Base-by-base conservation (phyloP, 495 filamentous ascomycete genomes). In the Monascus purpureus region DNA sequence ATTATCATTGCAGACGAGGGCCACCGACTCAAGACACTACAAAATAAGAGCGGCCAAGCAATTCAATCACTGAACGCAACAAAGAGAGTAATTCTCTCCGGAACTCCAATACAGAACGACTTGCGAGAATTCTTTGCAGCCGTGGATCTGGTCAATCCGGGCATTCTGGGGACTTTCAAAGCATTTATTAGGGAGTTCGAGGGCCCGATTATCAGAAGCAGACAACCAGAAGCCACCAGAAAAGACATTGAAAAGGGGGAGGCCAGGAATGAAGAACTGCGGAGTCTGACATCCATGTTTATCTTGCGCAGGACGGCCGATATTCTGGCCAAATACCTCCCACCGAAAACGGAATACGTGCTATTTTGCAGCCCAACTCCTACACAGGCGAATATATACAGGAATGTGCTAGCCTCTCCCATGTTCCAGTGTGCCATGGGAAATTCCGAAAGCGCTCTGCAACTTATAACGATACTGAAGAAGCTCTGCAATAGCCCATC, bases 1-100 rank as follows among this genome's bases (percentile, higher is more conserved):
- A 82, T 88, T 37, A 72, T 88, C 28, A 73, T 88, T 42, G 78
- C 78, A 2, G 81, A 88, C 49, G 81, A 88, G 56, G 81, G 82
- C 1, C 81, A 88, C 46, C 55, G 82, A 33, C 67, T 88, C 12
- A 88, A 88, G 49, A 86, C 82, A 0, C 70, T 80, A 9, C 75
- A 81, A 46, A 88, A 86, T 47, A 86, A 86, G 52, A 75, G 77
- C 32, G 79, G 78, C 13, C 64, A 73, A 33, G 81, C 81, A 8
- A 85, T 88, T 37, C 72, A 72, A 34, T 70, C 75, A 1, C 57
- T 88, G 2, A 80, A 78, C 40, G 80, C 82, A 0, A 52, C 66
- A 23, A 66, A 72, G 32, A 55, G 80, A 33, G 56, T 85, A 29
- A 78, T 86, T 36, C 59, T 88, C 1, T 81, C 79, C 3, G 81